Evolutionary conservation across 2,329 filamentous ascomycete genomes (phyloP).

Genomic region (Calonectria henricotiae): DNA sequence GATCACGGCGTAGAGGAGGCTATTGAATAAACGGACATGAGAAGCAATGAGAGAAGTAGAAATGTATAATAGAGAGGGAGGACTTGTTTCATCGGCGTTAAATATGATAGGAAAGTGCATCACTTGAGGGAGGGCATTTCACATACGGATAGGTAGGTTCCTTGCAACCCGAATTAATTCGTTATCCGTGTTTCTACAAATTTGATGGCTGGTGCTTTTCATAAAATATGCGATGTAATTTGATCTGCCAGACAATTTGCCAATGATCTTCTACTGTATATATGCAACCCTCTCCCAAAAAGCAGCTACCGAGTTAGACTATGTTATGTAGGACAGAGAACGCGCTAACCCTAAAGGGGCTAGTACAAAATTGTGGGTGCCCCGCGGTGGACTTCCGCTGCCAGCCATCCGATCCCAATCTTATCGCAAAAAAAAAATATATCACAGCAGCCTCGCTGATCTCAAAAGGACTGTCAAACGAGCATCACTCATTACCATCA

Average conservation of each 20-base stretch:
- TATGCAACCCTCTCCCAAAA: too few relatives aligned
- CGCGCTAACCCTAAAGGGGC: neutral
- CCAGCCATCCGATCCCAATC: conserved; percentile 51
- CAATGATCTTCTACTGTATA: neutral
- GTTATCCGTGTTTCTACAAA: neutral
- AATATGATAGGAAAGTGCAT: conserved; percentile 23
- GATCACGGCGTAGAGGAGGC: conserved; percentile 68
- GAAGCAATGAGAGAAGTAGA: conserved; percentile 43
- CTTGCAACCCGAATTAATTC: conserved; percentile 11
- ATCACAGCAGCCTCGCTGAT: conserved; percentile 40
- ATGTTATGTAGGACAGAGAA: neutral
- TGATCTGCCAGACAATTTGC: neutral
- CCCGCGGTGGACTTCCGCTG: conserved; percentile 33
- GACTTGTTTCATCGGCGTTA: conserved; percentile 21
- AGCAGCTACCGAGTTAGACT: too few relatives aligned
- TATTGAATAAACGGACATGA: conserved; percentile 57
- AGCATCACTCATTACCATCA: conserved; percentile 45
- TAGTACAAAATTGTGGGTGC: conserved; percentile 1
- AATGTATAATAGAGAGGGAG: conserved; percentile 48
- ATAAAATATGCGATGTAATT: neutral
- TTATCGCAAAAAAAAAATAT: conserved; percentile 55
- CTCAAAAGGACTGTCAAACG: conserved; percentile 35
- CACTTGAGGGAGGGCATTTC: conserved; percentile 10
- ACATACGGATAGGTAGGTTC: conserved; percentile 21
- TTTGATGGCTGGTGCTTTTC: too few relatives aligned